Conservation (phyloP, 257 asterid species). For the Cinchona pubescens region DNA sequence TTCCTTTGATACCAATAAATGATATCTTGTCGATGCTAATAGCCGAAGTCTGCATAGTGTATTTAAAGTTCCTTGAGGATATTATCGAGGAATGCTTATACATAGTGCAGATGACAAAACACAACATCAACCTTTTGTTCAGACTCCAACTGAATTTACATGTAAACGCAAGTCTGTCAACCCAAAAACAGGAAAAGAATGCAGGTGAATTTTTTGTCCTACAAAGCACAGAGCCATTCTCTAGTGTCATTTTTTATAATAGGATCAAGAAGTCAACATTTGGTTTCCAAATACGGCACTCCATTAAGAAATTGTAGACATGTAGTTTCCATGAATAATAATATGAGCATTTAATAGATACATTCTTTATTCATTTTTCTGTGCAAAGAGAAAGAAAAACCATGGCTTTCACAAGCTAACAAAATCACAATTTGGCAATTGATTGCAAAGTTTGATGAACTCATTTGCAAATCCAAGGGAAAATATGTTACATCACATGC, state of each 20-base stretch:
- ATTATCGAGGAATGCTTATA: not conserved
- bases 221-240: not conserved
- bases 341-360: not conserved
- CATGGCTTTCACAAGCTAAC: not conserved
- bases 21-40: slow-evolving; percentile 43
- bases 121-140: not conserved
- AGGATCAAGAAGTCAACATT: not conserved
- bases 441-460: not conserved
- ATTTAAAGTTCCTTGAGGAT: not conserved
- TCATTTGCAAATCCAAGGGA: not conserved
- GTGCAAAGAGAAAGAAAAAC: not conserved
- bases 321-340: not conserved
- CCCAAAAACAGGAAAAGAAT: not conserved
- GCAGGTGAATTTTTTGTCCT: no score
- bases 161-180: not conserved
- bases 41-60: slow-evolving; percentile 55
- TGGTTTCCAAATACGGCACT: not conserved
- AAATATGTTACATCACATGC: not conserved
- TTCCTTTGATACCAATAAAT: slow-evolving; percentile 54
- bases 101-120: not conserved
- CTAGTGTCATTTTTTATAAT: not conserved
- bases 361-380: not conserved
- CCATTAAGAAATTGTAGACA: not conserved
- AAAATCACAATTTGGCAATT: not conserved
- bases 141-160: not conserved